A percentile compares a stretch with the other conserved stretches of the same genome.
These are phyloP conservation scores for Globisporangium cederbergense DNA, from an alignment of 352 stramenopile species.

Conservation along the genomic window DNA sequence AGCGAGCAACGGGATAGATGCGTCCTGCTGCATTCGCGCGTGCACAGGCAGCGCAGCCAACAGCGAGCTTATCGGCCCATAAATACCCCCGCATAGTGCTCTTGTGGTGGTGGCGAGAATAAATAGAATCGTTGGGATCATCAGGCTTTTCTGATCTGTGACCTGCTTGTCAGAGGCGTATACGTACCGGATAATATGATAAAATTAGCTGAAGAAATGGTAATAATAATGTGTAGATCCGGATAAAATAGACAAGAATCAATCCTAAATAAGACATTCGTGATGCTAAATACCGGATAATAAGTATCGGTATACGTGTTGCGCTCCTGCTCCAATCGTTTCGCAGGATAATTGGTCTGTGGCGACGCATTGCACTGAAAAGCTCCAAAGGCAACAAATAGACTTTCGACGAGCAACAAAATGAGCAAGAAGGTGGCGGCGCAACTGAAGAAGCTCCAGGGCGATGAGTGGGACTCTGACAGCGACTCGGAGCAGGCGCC, in stretches of 20 bases:
- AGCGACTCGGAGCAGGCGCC: conserved; percentile 43
- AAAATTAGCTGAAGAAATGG: too few relatives aligned
- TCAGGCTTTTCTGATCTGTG: conserved; percentile 2
- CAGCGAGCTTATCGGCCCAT: conserved; percentile 5
- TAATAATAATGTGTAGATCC: neutral
- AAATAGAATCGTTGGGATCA: conserved; percentile 5
- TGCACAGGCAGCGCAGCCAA: neutral
- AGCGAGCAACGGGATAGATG: neutral
- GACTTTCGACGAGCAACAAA: conserved; percentile 8
- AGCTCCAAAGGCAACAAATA: conserved; percentile 12
- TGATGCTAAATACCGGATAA: conserved; percentile 7
- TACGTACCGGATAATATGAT: neutral
- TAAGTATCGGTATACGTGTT: conserved; percentile 5
- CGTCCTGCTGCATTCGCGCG: neutral
- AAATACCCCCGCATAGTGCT: neutral
- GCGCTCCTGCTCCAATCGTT: conserved; percentile 31
- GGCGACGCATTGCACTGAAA: neutral
- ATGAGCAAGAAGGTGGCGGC: conserved; percentile 77
- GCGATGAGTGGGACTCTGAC: conserved; percentile 85
- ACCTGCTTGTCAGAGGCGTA: neutral
- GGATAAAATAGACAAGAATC: neutral
- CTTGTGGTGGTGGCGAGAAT: conserved; percentile 2
- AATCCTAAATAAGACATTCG: neutral
- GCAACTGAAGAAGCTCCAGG: conserved; percentile 79
- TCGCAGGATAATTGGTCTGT: conserved; percentile 9